A percentile compares a stretch with the other conserved stretches of the same genome.
Evolutionary conservation across 176 grass and related monocot genomes (phyloP).

Genomic region (Cymbopogon citratus): DNA sequence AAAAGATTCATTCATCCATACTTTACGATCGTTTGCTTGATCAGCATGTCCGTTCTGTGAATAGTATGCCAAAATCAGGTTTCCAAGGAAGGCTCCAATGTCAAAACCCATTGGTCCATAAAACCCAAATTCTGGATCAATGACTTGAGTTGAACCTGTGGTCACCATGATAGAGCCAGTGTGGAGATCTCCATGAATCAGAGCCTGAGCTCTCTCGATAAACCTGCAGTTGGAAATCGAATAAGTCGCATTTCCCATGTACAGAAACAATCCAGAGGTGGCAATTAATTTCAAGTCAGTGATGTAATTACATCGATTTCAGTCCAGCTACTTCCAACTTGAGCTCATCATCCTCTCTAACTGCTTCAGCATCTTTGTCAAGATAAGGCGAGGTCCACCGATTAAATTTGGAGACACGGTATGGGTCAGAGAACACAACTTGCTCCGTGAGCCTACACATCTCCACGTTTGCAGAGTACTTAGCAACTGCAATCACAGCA

Average conservation of each 20-base stretch:
- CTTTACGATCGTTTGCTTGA: conserved; percentile 62
- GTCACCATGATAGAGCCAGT: conserved; percentile 95
- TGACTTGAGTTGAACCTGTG: conserved; percentile 73
- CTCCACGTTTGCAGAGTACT: conserved; percentile 79
- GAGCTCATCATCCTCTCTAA: conserved; percentile 53
- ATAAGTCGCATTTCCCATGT: neutral
- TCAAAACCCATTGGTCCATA: conserved; percentile 93
- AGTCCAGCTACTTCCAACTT: conserved; percentile 71
- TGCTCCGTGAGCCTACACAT: conserved; percentile 86
- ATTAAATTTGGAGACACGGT: conserved; percentile 63
- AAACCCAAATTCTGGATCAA: conserved; percentile 91
- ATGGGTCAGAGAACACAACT: conserved; percentile 93
- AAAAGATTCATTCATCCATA: conserved; percentile 37
- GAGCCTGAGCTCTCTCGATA: conserved; percentile 85
- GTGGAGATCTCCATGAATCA: conserved; percentile 96
- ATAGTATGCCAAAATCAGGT: conserved; percentile 85
- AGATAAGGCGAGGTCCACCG: conserved; percentile 74
- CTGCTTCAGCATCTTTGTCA: conserved; percentile 68
- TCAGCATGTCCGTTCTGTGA: conserved; percentile 87
- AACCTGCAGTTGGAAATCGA: conserved; percentile 46
- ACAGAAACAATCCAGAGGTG: neutral
- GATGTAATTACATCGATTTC: conserved; percentile 58
- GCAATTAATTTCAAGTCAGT: neutral
- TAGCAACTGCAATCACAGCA: conserved; percentile 55
- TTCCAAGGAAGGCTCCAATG: conserved; percentile 94